A percentile compares a stretch with the other conserved stretches of the same genome.
These are phyloP conservation scores for Spathaspora arborariae DNA, from an alignment of 805 yeast genomes.

Conservation along the genomic window DNA sequence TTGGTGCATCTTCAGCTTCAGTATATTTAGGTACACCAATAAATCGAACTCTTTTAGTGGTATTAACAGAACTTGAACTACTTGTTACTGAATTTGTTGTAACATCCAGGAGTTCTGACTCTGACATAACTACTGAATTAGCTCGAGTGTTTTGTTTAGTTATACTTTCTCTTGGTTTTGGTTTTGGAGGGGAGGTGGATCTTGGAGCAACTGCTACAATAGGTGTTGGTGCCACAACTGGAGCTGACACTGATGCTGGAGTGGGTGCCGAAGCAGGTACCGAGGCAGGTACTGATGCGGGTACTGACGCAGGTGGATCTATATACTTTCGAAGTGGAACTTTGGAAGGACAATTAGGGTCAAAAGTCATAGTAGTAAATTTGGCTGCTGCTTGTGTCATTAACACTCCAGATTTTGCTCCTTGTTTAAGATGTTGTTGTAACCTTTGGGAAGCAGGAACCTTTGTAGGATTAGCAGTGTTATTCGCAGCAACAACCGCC, in stretches of 20 bases:
- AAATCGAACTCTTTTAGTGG: constrained; percentile 47
- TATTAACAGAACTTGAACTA: neutral
- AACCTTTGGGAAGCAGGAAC: constrained; percentile 33
- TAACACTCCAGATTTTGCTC: constrained; percentile 24
- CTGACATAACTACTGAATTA: constrained; percentile 8
- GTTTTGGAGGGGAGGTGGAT: constrained; percentile 3
- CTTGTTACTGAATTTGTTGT: neutral
- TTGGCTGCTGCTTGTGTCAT: constrained; percentile 35
- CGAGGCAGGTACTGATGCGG: constrained; percentile 1
- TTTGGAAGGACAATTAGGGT: constrained; percentile 33
- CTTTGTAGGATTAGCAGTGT: constrained; percentile 12
- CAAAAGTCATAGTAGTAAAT: constrained; percentile 35
- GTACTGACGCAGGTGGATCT: constrained; percentile 8
- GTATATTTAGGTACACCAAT: constrained; percentile 49
- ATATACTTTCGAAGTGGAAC: constrained; percentile 13
- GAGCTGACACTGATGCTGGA: neutral
- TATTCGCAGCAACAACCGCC: constrained; percentile 11
- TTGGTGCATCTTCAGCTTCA: constrained; percentile 55
- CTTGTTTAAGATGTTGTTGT: constrained; percentile 33
- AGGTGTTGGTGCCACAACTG: neutral
- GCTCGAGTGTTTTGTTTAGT: neutral
- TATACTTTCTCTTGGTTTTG: neutral
- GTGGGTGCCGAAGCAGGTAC: neutral
- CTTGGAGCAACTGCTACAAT: neutral
- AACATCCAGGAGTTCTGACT: neutral